Percentiles rank a stretch among this genome's conserved stretches.
These are phyloP conservation scores for Fragaria iinumae DNA, from an alignment of 306 rosid genomes.

Conservation along the genomic window DNA sequence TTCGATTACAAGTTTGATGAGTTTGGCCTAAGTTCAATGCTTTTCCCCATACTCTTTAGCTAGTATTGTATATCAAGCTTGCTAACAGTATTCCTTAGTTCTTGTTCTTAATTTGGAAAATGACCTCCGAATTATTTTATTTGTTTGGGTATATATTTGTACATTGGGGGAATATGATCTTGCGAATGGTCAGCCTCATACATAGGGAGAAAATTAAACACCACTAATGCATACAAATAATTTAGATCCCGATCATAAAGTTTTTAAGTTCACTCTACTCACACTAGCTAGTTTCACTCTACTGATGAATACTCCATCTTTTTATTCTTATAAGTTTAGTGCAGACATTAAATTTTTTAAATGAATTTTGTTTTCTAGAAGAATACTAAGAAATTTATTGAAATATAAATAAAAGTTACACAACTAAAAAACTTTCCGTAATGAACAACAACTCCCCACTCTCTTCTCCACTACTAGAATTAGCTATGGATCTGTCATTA, in stretches of 20 bases:
- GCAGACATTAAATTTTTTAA: background rate
- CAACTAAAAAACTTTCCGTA: too few species aligned
- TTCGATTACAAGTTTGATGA: slow-evolving; percentile 19
- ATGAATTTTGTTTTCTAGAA: too few species aligned
- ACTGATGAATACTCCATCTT: too few species aligned
- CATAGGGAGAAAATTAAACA: background rate
- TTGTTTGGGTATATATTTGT: background rate
- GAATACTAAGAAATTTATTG: too few species aligned
- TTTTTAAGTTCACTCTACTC: too few species aligned
- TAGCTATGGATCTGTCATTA: too few species aligned
- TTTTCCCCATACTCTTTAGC: background rate
- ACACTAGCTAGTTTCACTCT: too few species aligned
- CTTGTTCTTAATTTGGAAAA: background rate
- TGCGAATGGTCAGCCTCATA: background rate
- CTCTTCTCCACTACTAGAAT: too few species aligned
- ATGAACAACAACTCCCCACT: too few species aligned
- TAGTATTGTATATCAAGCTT: background rate
- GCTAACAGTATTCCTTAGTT: background rate
- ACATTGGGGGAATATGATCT: background rate
- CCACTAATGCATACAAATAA: background rate
- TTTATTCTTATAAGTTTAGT: background rate
- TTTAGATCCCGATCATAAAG: background rate
- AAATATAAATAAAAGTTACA: too few species aligned
- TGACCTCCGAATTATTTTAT: background rate
- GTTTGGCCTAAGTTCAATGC: background rate